Percentiles rank a stretch among this genome's conserved stretches.
Conservation (phyloP, 2,329 filamentous ascomycete genomes). For the Paecilomyces dactylethromorphus region DNA sequence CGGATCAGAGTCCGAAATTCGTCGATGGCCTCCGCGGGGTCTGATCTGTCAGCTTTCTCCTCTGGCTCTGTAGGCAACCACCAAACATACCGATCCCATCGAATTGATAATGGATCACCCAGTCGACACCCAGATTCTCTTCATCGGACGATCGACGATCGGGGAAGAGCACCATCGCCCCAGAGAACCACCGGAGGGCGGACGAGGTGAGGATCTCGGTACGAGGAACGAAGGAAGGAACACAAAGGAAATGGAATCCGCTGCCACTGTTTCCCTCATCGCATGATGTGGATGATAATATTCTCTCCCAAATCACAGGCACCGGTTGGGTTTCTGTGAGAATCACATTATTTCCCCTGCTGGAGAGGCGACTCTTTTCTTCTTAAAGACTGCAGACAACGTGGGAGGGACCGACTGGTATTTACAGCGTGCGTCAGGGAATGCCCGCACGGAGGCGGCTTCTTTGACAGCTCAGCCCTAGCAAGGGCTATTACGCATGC, state of each 20-base stretch:
- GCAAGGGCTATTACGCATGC: neutral
- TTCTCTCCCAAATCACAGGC: too few relatives aligned
- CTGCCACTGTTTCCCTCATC: neutral
- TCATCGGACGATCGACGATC: slow-evolving; percentile 17
- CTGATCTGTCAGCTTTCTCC: slow-evolving; percentile 36
- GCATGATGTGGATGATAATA: too few relatives aligned
- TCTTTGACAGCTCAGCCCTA: neutral
- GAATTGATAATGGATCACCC: slow-evolving; percentile 75
- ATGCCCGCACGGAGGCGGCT: neutral
- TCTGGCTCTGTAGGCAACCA: neutral
- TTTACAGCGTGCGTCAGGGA: neutral
- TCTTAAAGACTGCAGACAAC: neutral
- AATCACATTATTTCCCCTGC: neutral
- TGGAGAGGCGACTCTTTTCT: neutral
- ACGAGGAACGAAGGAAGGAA: neutral
- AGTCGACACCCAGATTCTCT: slow-evolving; percentile 70
- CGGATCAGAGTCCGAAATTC: slow-evolving; percentile 73
- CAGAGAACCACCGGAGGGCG: neutral
- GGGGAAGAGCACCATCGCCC: slow-evolving; percentile 1
- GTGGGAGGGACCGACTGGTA: neutral
- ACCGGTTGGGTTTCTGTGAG: neutral
- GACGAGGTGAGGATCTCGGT: neutral
- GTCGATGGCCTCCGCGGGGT: slow-evolving; percentile 61
- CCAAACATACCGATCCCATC: slow-evolving; percentile 53
- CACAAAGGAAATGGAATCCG: neutral